A percentile compares a stretch with the other conserved stretches of the same genome.
Conservation (phyloP, 169 alveolate genomes). For the Theileria annulata region DNA sequence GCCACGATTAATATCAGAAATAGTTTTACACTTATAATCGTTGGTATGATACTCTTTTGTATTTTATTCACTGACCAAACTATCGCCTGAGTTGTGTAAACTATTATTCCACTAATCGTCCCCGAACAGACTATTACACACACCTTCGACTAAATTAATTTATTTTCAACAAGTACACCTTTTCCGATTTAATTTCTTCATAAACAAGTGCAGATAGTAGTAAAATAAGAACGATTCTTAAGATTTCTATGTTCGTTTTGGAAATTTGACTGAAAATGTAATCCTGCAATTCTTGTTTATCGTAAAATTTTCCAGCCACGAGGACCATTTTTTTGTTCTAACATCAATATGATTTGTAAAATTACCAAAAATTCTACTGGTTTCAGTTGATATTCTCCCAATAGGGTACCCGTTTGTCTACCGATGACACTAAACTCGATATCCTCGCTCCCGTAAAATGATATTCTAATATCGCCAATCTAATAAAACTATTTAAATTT, state of each 20-base stretch:
- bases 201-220: slow-evolving; percentile 1
- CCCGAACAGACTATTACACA: slow-evolving; percentile 1
- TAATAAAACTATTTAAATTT: not conserved
- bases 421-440: slow-evolving; percentile 54
- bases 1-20: not conserved
- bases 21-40: not conserved
- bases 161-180: not conserved
- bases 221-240: not conserved
- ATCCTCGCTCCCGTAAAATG: slow-evolving; percentile 61
- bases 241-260: slow-evolving; percentile 18
- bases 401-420: slow-evolving; percentile 27
- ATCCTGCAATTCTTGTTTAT: slow-evolving; percentile 24
- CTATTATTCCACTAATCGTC: not conserved
- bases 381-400: slow-evolving; percentile 38
- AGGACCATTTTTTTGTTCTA: slow-evolving; percentile 52
- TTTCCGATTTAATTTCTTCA: not conserved
- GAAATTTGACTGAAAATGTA: slow-evolving; percentile 27
- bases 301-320: slow-evolving; percentile 27
- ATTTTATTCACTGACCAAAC: not conserved
- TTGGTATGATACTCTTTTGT: not conserved
- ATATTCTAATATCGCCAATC: slow-evolving; percentile 62
- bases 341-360: slow-evolving; percentile 6
- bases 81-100: not conserved
- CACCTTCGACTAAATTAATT: not conserved
- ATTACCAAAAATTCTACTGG: slow-evolving; percentile 55